phyloP scores from a whole-genome alignment of 768 basidiomycete genomes.

The Mrakia hoshinonis region DNA sequence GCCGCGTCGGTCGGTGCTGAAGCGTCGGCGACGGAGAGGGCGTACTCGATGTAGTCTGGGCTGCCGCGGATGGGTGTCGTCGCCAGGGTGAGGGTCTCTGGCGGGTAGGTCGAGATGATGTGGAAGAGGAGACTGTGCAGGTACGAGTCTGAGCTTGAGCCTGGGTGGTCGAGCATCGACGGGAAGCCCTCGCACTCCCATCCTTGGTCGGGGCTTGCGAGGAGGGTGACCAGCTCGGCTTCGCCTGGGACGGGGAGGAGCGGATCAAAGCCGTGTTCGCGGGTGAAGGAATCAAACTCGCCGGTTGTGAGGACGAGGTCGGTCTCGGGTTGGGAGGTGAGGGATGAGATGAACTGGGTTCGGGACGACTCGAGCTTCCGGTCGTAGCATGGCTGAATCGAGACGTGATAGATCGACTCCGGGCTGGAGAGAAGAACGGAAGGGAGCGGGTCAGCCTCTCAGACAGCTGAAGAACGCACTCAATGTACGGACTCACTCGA shows the following conservation, averaged over 20 bases:
- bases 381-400: constrained; percentile 99
- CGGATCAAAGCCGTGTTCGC: constrained; percentile 71
- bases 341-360: constrained; percentile 38
- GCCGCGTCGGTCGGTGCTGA: background rate
- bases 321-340: constrained; percentile 50
- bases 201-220: background rate
- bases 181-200: constrained; percentile 47
- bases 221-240: constrained; percentile 33
- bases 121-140: constrained; percentile 66
- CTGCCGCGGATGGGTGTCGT: constrained; percentile 45
- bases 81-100: constrained; percentile 33
- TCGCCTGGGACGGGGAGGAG: constrained; percentile 49
- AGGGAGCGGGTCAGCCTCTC: background rate
- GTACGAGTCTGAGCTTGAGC: constrained; percentile 87
- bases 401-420: constrained; percentile 83
- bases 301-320: constrained; percentile 97
- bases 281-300: constrained; percentile 77
- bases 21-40: constrained; percentile 41
- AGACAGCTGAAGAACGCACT: background rate
- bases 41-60: constrained; percentile 69
- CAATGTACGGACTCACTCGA: constrained; percentile 50
- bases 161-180: constrained; percentile 65
- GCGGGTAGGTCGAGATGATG: constrained; percentile 40
- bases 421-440: constrained; percentile 50
- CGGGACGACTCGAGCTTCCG: constrained; percentile 98